These are phyloP conservation scores for Peniophora sp. DNA, from an alignment of 1,284 basidiomycete genomes.

Conservation along the genomic window DNA sequence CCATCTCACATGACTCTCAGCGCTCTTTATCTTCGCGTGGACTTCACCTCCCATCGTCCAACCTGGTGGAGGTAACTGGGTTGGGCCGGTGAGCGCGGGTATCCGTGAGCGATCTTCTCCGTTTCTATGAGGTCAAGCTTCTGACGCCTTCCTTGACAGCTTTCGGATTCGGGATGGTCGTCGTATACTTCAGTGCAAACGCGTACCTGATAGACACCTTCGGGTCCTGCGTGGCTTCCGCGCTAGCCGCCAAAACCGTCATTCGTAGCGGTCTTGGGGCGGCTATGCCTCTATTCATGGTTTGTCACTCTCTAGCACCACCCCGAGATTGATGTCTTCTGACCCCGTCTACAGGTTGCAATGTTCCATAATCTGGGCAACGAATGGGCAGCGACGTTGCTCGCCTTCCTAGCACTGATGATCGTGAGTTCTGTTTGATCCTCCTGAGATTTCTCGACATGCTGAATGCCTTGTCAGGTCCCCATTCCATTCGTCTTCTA, in stretches of 20 bases:
- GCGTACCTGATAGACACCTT: constrained; percentile 40
- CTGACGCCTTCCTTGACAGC: constrained; percentile 11
- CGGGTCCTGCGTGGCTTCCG: constrained; percentile 23
- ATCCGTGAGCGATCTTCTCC: constrained; percentile 14
- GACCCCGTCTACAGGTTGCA: constrained; percentile 8
- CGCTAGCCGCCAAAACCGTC: constrained; percentile 28
- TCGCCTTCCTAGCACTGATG: constrained; percentile 30
- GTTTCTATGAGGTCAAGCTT: too few species aligned
- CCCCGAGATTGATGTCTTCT: too few species aligned
- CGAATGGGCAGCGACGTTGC: constrained; percentile 39
- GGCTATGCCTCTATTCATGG: constrained; percentile 36
- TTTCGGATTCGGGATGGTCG: constrained; percentile 39
- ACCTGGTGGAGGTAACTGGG: constrained; percentile 20
- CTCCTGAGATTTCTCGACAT: not conserved
- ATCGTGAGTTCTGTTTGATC: constrained; percentile 17
- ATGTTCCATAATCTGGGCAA: constrained; percentile 45
- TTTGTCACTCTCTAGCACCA: too few species aligned
- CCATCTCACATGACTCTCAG: not conserved
- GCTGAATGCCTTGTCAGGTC: constrained; percentile 3
- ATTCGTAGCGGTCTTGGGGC: constrained; percentile 40
- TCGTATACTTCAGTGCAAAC: constrained; percentile 27
- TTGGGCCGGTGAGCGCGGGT: constrained; percentile 31
- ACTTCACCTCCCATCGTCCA: constrained; percentile 15
- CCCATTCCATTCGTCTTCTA: constrained; percentile 40
- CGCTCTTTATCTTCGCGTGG: constrained; percentile 31